Evolutionary conservation across 2,329 filamentous ascomycete genomes (phyloP), one percentile per base, ranked within the genome.

Genomic region (Chaetomium strumarium): DNA sequence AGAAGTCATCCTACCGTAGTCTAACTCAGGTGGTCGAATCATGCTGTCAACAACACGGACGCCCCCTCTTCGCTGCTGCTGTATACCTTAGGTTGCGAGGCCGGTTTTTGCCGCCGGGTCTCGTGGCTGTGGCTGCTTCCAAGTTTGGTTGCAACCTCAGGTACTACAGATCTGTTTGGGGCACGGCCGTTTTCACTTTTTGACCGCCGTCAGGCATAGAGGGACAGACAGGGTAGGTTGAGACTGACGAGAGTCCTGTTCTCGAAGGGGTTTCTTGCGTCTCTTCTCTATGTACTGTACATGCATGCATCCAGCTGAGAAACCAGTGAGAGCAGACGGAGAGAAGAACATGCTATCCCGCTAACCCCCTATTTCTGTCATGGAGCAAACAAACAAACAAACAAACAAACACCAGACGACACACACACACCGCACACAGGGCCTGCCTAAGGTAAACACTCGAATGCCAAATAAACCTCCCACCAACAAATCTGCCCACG

Each of bases 1-100:
- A 31, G 31, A 8, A n/a, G 49, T 48, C 50, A 48, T 48, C 44
- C 30, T 33, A 52, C n/a, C n/a, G n/a, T n/a, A n/a, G n/a, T n/a
- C n/a, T n/a, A n/a, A n/a, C n/a, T n/a, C n/a, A n/a, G n/a, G n/a
- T n/a, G n/a, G n/a, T n/a, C n/a, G 51, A 48, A 40, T n/a, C 38
- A 39, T 34, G 13, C 20, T 39, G 44, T 29, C 33, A 29, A 46
- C 19, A 8, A 38, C 33, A 16, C 13, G 6, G 8, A 9, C 37
- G 3, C 10, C 24, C 24, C 5, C 13, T 29, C 40, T 29, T 6
- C n/a, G 12, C 14, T 37, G 14, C 34, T 13, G 5, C 13, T 24
- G n/a, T 5, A 11, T 41, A 3, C 16, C 14, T 16, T 36, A 12
- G 34, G 14, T 29, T 24, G 19, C 17, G 17, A n/a, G 10, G 20